Conservation (phyloP, 2,329 filamentous ascomycete genomes). For the Fusarium scirpi region DNA sequence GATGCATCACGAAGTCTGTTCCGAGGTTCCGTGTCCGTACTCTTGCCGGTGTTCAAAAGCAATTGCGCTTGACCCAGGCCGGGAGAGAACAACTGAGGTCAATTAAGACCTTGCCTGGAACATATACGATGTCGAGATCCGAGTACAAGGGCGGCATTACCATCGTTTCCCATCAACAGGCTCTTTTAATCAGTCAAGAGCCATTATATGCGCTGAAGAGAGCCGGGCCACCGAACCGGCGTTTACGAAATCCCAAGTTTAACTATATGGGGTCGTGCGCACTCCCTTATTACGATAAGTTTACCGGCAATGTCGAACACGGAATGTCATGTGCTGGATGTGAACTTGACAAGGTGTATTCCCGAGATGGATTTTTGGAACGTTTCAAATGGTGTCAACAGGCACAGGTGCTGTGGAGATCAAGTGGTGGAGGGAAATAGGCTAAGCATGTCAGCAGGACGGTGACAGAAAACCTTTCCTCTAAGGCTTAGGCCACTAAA, state of each 20-base stretch:
- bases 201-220: no score
- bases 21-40: background rate
- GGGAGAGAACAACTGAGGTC: background rate
- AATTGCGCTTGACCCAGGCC: background rate
- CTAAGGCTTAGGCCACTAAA: no score
- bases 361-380: no score
- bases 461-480: no score
- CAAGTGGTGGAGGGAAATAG: no score
- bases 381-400: no score
- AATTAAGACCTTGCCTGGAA: background rate
- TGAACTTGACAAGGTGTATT: background rate
- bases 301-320: background rate
- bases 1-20: conserved; percentile 35
- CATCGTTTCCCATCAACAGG: background rate
- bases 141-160: background rate
- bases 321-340: background rate
- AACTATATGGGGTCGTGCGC: background rate
- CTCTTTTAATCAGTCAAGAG: background rate
- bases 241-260: background rate
- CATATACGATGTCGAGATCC: background rate
- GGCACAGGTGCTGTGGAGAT: no score
- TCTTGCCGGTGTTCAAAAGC: background rate
- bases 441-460: no score
- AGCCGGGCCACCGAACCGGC: no score
- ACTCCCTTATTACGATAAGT: background rate